Base-by-base conservation (phyloP, 73 alveolate species). In the Effrenium voratum region DNA sequence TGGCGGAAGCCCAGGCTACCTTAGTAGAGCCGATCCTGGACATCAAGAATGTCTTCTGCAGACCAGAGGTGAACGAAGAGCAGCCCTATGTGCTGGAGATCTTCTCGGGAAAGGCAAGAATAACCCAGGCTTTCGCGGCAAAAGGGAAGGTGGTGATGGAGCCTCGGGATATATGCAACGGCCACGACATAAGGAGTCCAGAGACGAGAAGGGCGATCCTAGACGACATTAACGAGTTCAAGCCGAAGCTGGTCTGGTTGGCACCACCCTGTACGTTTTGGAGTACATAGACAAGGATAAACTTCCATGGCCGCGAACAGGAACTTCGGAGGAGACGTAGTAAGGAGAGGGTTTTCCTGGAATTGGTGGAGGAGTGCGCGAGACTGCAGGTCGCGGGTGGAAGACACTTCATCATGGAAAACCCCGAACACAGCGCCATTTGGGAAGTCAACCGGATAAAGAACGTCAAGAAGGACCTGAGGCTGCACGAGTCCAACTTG, bases 191-290 rank as follows among this genome's bases (percentile, higher is more conserved):
- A 19, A 36, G 85, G 36, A 19, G 41, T 16, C 8, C 3, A 5
- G 19, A 3, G n/a, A 40, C n/a, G 28, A n/a, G 32, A 40, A 55
- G 3, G 28, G 16, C 6, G 19, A 36, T 75, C 3, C 36, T 75
- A n/a, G 38, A 36, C 36, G 85, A 75, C 38, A 75, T 75, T n/a
- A 5, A 4, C 4, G 3, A 75, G 59, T 30, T 3, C 85, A 5
- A 24, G 4, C 85, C 85, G 6, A 55, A 55, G 2, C n/a, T 75
- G 55, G 8, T 75, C 43, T 75, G 85, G 85, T 3, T 40, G 38
- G 85, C 85, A 1, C 85, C 57, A 3, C 85, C 85, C n/a, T 75
- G 85, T 55, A 75, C 85, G 13, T 40, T 75, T 50, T 75, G 85
- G 85, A 13, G 85, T 24, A 38, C 38, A 1, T 75, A 40, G 13